These are phyloP conservation scores for Cladosporium austrohemisphaericum DNA, from an alignment of 2,329 filamentous ascomycete genomes.

Conservation along the genomic window DNA sequence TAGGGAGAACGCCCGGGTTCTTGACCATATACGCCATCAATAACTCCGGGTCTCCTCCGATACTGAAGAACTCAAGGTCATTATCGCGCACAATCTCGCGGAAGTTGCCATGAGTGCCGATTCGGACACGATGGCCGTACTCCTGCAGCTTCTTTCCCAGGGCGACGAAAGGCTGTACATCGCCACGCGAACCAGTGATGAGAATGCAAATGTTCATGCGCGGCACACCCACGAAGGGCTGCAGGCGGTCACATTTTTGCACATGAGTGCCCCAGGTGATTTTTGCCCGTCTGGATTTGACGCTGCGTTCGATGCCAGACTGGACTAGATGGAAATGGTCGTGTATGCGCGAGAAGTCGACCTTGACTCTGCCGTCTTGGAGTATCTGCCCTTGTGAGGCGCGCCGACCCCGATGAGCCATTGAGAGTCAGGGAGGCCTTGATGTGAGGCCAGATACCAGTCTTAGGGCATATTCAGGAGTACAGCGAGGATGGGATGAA, in stretches of 20 bases:
- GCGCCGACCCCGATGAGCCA: neutral
- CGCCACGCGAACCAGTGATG: conserved; percentile 69
- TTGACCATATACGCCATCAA: conserved; percentile 55
- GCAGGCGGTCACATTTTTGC: conserved; percentile 7
- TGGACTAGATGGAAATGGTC: neutral
- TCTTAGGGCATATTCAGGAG: no score
- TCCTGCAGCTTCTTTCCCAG: conserved; percentile 63
- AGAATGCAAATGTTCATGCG: conserved; percentile 67
- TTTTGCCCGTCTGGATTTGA: neutral
- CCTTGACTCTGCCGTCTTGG: neutral
- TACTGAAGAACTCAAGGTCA: conserved; percentile 70
- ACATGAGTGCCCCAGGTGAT: conserved; percentile 2
- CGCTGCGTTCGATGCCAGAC: neutral
- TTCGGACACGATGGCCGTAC: conserved; percentile 67
- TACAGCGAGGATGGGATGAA: no score
- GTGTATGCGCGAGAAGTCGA: conserved; percentile 4
- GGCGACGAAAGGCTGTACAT: conserved; percentile 73
- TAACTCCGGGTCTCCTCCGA: conserved; percentile 69
- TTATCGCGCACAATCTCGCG: conserved; percentile 64
- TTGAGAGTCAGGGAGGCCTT: no score
- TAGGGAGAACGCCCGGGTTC: conserved; percentile 31
- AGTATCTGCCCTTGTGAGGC: neutral
- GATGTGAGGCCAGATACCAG: no score
- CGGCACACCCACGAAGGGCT: conserved; percentile 4
- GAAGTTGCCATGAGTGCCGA: conserved; percentile 70